phyloP scores from a whole-genome alignment of 2,329 filamentous ascomycete genomes.

The Gremmenia infestans region DNA sequence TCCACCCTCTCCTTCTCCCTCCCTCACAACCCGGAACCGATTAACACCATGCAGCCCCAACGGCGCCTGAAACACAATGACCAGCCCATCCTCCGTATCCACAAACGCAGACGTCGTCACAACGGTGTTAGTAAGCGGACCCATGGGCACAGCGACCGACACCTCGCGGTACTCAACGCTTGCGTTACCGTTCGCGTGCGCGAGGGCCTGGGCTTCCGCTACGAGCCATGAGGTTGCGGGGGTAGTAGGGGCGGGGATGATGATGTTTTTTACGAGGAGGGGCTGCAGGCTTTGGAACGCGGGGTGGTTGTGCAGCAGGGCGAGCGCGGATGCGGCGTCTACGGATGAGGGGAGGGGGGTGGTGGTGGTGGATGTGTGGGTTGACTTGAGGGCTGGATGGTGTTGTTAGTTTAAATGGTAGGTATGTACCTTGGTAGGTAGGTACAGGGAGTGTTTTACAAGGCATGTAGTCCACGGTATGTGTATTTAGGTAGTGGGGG shows the following conservation, averaged over 20 bases:
- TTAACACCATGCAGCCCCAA: conserved; percentile 6
- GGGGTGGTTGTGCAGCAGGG: conserved; percentile 10
- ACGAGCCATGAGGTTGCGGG: conserved; percentile 2
- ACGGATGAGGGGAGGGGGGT: conserved; percentile 6
- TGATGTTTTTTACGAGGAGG: conserved; percentile 2
- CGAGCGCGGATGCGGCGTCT: conserved; percentile 1
- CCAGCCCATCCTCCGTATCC: conserved; percentile 8
- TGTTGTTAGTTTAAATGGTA: neutral
- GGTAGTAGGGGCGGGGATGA: neutral
- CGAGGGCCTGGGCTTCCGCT: neutral
- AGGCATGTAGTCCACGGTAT: no score
- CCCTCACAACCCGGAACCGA: conserved; percentile 2
- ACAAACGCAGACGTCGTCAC: conserved; percentile 5
- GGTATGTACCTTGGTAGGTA: no score
- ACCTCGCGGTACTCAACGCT: conserved; percentile 7
- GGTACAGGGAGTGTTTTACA: no score
- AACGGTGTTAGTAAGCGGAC: neutral
- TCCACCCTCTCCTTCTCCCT: neutral
- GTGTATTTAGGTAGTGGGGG: no score
- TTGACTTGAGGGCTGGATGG: conserved; percentile 6
- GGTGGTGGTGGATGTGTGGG: conserved; percentile 3
- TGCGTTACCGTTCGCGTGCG: neutral
- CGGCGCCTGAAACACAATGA: conserved; percentile 8
- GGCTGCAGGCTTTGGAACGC: conserved; percentile 8
- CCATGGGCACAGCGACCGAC: conserved; percentile 4